Conservation (phyloP, 495 filamentous ascomycete genomes). For the Aspergillus diversus region DNA sequence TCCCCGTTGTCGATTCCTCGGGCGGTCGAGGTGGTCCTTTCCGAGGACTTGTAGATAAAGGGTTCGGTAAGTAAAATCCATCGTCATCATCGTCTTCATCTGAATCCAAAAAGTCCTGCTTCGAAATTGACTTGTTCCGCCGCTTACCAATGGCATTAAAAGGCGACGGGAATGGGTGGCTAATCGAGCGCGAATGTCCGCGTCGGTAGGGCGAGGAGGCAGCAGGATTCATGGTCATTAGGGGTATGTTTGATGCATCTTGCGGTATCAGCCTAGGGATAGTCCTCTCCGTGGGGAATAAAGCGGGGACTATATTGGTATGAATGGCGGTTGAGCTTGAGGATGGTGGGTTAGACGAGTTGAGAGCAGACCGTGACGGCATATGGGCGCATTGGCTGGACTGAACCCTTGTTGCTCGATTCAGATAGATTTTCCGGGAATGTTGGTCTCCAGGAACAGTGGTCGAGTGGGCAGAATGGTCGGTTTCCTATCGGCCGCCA, state of each 20-base stretch:
- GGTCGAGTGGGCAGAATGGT: background rate
- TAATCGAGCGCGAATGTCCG: slow-evolving; percentile 71
- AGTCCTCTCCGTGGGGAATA: slow-evolving; percentile 27
- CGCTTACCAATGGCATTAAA: slow-evolving; percentile 60
- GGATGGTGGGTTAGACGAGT: slow-evolving; percentile 36
- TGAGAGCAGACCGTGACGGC: slow-evolving; percentile 45
- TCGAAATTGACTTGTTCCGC: slow-evolving; percentile 37
- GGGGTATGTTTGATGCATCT: slow-evolving; percentile 35
- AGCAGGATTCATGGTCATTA: slow-evolving; percentile 28
- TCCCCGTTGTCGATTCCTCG: slow-evolving; percentile 62
- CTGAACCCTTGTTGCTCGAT: slow-evolving; percentile 6
- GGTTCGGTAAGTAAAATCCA: slow-evolving; percentile 34
- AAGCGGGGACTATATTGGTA: slow-evolving; percentile 26
- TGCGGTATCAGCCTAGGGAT: slow-evolving; percentile 30
- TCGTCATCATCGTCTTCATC: slow-evolving; percentile 48
- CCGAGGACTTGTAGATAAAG: slow-evolving; percentile 34
- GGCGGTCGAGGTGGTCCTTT: slow-evolving; percentile 35
- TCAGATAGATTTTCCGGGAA: background rate
- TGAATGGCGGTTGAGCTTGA: slow-evolving; percentile 27
- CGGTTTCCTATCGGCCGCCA: background rate
- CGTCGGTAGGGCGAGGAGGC: slow-evolving; percentile 32
- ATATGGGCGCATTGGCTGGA: slow-evolving; percentile 42
- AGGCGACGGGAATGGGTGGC: slow-evolving; percentile 72
- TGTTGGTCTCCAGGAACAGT: background rate
- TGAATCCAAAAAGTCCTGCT: slow-evolving; percentile 41